Evolutionary conservation across 352 stramenopile species (phyloP), one percentile per base, ranked within the genome.

Genomic region (Globisporangium heterothallicum): DNA sequence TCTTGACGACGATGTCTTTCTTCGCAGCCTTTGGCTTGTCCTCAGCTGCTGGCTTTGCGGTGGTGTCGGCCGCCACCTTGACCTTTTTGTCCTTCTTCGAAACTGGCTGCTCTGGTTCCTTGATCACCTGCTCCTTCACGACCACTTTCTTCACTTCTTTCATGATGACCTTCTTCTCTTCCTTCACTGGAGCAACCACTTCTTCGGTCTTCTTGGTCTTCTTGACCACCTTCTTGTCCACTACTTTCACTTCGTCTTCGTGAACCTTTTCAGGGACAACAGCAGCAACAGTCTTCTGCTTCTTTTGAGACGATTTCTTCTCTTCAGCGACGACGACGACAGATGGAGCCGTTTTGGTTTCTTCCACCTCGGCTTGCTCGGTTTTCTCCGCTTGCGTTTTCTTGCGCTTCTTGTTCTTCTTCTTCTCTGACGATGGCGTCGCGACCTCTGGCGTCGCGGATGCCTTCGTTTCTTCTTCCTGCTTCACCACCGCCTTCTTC

Each of bases 391-490:
- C 64, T 41, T 83, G 66, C 8, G 9, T 42, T 27, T 58, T 48
- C 44, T 75, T 66, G 52, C 41, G 52, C 57, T 82, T 82, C 56
- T 85, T 82, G 35, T 59, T 63, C 38, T 78, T 66, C 58, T 68
- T 66, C 47, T 59, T 64, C 61, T 77, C 70, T 38, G 49, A 53
- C n/a, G 53, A 46, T 6, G n/a, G n/a, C n/a, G n/a, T n/a, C n/a
- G 43, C 26, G 22, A 51, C 40, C 14, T 58, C 43, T 10, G 41
- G 14, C n/a, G 5, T 36, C 4, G 12, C 10, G 6, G 27, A 13
- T 16, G 19, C 40, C 19, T 61, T 42, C 18, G 36, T 51, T 32
- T 49, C 49, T 0, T 18, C 26, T 36, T 56, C 53, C 12, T 36
- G 14, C 10, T 30, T 16, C 51, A 50, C 55, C 6, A 54, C 50